Conservation (phyloP, 2,329 filamentous ascomycete genomes). For the Boeremia exigua region DNA sequence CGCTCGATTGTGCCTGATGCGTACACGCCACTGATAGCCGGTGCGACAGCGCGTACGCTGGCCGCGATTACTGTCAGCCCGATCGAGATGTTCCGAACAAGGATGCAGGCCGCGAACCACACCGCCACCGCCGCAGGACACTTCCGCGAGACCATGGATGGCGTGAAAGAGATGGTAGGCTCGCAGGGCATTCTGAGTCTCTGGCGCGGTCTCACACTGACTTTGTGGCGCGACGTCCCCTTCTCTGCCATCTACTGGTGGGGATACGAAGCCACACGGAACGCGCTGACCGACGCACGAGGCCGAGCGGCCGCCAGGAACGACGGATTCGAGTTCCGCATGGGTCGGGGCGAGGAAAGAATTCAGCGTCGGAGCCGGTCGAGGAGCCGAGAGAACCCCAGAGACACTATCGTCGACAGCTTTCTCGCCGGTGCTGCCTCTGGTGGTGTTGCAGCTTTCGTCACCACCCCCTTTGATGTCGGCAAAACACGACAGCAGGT, state of each 20-base stretch:
- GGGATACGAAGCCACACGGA: constrained; percentile 88
- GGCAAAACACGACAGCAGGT: constrained; percentile 96
- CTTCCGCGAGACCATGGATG: constrained; percentile 78
- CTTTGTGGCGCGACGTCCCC: constrained; percentile 94
- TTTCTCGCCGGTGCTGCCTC: constrained; percentile 86
- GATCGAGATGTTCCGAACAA: constrained; percentile 91
- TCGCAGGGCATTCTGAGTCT: constrained; percentile 78
- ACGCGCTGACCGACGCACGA: constrained; percentile 72
- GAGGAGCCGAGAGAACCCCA: constrained; percentile 72
- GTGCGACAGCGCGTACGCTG: constrained; percentile 76
- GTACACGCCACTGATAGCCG: constrained; percentile 81
- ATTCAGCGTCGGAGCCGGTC: constrained; percentile 52
- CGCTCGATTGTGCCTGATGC: constrained; percentile 62
- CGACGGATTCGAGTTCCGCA: constrained; percentile 40
- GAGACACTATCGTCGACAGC: constrained; percentile 82
- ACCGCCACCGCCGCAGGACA: constrained; percentile 62
- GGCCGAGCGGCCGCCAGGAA: constrained; percentile 53
- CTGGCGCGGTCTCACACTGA: constrained; percentile 89
- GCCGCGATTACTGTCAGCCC: constrained; percentile 86
- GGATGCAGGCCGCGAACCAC: constrained; percentile 77
- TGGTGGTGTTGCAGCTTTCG: constrained; percentile 81
- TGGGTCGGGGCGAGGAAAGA: constrained; percentile 42
- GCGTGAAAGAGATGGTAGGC: constrained; percentile 79
- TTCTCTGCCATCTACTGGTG: constrained; percentile 99
- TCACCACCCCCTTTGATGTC: constrained; percentile 96